Conservation (phyloP, 169 alveolate species). For the Plasmodium knowlesi region DNA sequence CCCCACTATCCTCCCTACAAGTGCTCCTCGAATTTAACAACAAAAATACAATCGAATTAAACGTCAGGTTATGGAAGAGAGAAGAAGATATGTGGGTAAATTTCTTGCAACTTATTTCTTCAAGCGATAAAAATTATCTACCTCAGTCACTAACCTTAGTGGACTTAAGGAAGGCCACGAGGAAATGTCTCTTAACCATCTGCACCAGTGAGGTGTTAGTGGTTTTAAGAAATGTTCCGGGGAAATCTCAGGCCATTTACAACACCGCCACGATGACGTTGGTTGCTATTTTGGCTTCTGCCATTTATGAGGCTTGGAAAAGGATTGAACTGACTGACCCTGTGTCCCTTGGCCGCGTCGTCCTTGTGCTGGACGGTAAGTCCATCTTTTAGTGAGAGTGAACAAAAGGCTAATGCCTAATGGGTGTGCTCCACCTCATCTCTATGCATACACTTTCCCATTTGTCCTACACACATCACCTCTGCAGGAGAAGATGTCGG, state of each 20-base stretch:
- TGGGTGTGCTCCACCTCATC: background rate
- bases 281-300: constrained; percentile 89
- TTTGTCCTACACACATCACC: background rate
- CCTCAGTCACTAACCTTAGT: constrained; percentile 39
- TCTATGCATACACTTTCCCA: background rate
- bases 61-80: constrained; percentile 90
- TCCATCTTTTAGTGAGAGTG: background rate
- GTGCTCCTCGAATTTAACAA: constrained; percentile 90
- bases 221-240: constrained; percentile 89
- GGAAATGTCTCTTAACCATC: constrained; percentile 85
- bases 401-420: background rate
- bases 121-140: constrained; percentile 63
- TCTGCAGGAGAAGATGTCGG: constrained; percentile 88
- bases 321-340: constrained; percentile 87
- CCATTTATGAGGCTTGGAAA: constrained; percentile 91
- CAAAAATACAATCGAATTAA: constrained; percentile 88
- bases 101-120: constrained; percentile 86
- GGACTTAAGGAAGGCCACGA: constrained; percentile 76
- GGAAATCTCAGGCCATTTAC: constrained; percentile 88
- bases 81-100: constrained; percentile 92
- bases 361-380: constrained; percentile 86
- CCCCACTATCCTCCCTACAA: constrained; percentile 92
- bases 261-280: constrained; percentile 87
- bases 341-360: constrained; percentile 87
- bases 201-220: constrained; percentile 84